Conservation (phyloP, 2,329 filamentous ascomycete genomes). For the Aureobasidium sp. region DNA sequence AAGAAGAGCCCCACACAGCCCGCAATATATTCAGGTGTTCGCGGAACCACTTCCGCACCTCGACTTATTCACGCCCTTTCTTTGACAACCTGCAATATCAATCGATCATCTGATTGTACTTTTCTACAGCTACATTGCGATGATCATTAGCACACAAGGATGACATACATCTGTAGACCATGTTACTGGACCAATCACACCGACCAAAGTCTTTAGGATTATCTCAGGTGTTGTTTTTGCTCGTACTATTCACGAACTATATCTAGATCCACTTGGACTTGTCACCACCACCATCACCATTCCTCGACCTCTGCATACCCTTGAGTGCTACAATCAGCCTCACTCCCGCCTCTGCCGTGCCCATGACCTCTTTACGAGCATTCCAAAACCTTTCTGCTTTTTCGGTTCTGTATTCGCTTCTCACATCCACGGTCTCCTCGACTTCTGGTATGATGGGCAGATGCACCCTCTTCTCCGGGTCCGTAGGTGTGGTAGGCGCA, state of each 20-base stretch:
- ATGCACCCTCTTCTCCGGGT: background rate
- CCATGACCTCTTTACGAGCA: background rate
- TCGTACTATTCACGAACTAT: background rate
- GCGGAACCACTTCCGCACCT: background rate
- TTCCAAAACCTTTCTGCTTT: constrained; percentile 9
- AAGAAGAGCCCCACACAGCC: background rate
- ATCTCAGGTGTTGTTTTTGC: too few relatives aligned
- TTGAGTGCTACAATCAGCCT: constrained; percentile 4
- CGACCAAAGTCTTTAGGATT: background rate
- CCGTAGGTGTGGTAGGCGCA: background rate
- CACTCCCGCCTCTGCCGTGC: background rate
- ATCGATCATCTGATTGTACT: too few relatives aligned
- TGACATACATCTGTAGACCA: too few relatives aligned
- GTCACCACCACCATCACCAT: background rate
- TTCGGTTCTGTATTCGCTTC: background rate
- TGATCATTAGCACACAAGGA: too few relatives aligned
- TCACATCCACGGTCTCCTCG: background rate
- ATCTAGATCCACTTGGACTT: background rate
- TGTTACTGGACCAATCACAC: too few relatives aligned
- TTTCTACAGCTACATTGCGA: too few relatives aligned
- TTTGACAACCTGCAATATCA: background rate
- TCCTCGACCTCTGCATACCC: background rate
- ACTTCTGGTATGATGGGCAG: background rate
- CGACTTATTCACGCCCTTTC: background rate
- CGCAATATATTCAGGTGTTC: background rate